Percentiles rank a stretch among this genome's conserved stretches.
Evolutionary conservation across 2,329 filamentous ascomycete genomes (phyloP).

Genomic region (Penicillium sclerotigenum): DNA sequence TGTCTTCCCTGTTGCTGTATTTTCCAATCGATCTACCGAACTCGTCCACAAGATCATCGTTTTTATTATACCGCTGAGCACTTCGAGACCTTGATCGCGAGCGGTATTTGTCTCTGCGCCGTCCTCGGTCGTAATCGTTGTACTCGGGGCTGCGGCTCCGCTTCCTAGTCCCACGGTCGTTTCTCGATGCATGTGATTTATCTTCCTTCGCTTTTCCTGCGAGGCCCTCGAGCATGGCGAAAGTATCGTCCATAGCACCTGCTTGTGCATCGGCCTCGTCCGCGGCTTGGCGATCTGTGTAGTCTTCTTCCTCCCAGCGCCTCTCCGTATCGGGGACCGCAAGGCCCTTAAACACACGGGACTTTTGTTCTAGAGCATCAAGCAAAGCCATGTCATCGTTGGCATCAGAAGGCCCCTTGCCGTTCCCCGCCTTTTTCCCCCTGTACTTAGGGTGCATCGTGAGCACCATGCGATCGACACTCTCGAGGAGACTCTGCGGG

Average conservation of each 20-base stretch:
- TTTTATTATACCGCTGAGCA: constrained; percentile 36
- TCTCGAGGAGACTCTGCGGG: constrained; percentile 81
- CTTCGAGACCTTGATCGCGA: constrained; percentile 55
- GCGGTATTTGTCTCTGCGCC: constrained; percentile 42
- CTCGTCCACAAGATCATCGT: constrained; percentile 57
- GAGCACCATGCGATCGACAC: constrained; percentile 80
- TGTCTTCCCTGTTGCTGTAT: constrained; percentile 35
- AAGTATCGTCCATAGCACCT: constrained; percentile 84
- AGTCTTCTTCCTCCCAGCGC: constrained; percentile 52
- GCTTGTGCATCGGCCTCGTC: constrained; percentile 43
- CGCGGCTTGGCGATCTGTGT: constrained; percentile 32
- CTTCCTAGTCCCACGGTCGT: constrained; percentile 47
- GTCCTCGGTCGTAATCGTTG: constrained; percentile 49
- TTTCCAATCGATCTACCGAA: constrained; percentile 52
- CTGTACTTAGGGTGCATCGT: constrained; percentile 92
- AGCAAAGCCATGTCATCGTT: constrained; percentile 44
- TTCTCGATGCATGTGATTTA: constrained; percentile 32
- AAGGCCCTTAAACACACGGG: constrained; percentile 85
- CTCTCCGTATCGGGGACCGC: constrained; percentile 75
- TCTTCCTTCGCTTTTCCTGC: constrained; percentile 60
- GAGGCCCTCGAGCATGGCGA: constrained; percentile 84
- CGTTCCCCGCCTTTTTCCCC: constrained; percentile 43
- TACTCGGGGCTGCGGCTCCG: constrained; percentile 53
- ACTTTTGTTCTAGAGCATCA: constrained; percentile 64
- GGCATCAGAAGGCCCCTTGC: constrained; percentile 38